A percentile compares a stretch with the other conserved stretches of the same genome.
These are phyloP conservation scores for Asterionellopsis glacialis DNA, from an alignment of 108 stramenopile genomes.

Conservation along the genomic window DNA sequence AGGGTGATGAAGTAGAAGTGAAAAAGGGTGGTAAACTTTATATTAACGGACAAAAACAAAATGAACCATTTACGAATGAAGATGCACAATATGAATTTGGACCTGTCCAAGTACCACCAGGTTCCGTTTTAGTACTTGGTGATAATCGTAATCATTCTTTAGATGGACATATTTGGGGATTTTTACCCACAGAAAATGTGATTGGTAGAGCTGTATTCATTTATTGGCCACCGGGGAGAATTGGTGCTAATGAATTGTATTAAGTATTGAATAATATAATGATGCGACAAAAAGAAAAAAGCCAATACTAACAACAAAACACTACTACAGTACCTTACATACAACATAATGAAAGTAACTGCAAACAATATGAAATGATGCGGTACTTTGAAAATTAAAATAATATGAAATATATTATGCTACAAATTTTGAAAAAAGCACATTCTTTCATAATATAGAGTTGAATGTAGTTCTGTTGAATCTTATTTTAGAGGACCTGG, in stretches of 20 bases:
- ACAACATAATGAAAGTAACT: too few relatives aligned
- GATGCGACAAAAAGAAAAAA: too few relatives aligned
- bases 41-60: constrained; percentile 84
- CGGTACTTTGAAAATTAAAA: too few relatives aligned
- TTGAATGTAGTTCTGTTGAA: too few relatives aligned
- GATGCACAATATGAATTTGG: constrained; percentile 84
- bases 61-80: constrained; percentile 88
- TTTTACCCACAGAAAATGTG: constrained; percentile 60
- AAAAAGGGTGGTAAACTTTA: constrained; percentile 77
- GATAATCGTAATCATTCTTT: constrained; percentile 91
- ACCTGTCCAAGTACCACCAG: constrained; percentile 76
- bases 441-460: too few relatives aligned
- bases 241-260: constrained; percentile 77
- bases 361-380: too few relatives aligned
- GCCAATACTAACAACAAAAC: too few relatives aligned
- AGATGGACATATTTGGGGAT: constrained; percentile 91
- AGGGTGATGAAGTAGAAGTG: constrained; percentile 89
- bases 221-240: constrained; percentile 90
- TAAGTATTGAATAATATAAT: too few relatives aligned
- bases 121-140: constrained; percentile 81
- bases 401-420: too few relatives aligned
- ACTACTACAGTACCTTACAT: too few relatives aligned
- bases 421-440: too few relatives aligned
- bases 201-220: constrained; percentile 80
- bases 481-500: too few relatives aligned